Percentiles rank a stretch among this genome's conserved stretches.
phyloP scores from a whole-genome alignment of 495 filamentous ascomycete genomes.

The Bathelium albidoporum region DNA sequence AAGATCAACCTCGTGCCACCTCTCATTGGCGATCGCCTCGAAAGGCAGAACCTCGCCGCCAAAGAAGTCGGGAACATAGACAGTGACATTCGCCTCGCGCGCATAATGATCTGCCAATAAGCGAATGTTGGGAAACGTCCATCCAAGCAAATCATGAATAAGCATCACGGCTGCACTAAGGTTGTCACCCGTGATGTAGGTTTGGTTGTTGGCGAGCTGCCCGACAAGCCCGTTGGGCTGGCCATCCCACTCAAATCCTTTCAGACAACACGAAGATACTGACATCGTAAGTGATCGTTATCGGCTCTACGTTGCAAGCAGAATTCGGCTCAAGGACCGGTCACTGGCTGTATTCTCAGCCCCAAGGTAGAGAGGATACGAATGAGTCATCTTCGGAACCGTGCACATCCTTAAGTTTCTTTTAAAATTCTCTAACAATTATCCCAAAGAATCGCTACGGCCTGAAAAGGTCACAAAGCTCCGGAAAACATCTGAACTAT shows the following conservation, averaged over 20 bases:
- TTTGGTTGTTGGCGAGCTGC: slow-evolving; percentile 17
- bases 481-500: no score
- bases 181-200: slow-evolving; percentile 27
- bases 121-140: slow-evolving; percentile 38
- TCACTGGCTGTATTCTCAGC: no score
- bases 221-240: slow-evolving; percentile 17
- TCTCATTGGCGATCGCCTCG: slow-evolving; percentile 13
- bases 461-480: no score
- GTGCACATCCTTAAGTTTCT: no score
- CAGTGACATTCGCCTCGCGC: slow-evolving; percentile 38
- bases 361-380: no score
- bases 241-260: slow-evolving; percentile 27
- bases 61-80: slow-evolving; percentile 42
- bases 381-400: no score
- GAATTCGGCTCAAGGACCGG: no score
- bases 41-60: slow-evolving; percentile 16
- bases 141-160: slow-evolving; percentile 43
- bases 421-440: no score
- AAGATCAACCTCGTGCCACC: background rate
- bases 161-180: slow-evolving; percentile 34
- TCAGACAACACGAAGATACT: slow-evolving; percentile 13
- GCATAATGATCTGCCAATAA: slow-evolving; percentile 43
- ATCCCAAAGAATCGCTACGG: no score
- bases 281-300: slow-evolving; percentile 5
- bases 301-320: no score